Evolutionary conservation across 108 stramenopile species (phyloP), one percentile per base, ranked within the genome.

Genomic region (Chaetoceros tenuissimus): DNA sequence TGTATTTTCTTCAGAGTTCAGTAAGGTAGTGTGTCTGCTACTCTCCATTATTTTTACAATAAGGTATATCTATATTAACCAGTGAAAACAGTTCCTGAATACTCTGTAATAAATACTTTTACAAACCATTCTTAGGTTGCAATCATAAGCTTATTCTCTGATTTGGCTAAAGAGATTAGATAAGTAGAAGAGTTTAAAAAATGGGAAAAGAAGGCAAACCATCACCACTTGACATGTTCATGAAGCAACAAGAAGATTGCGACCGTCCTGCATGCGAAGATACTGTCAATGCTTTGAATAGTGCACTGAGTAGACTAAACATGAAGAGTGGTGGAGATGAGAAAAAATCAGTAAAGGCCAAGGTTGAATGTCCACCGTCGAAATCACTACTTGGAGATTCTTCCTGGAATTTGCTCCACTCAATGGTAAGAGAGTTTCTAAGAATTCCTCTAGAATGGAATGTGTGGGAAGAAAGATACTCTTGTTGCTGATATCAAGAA

Each of bases 241-340:
- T 40, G 34, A 40, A 40, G 13, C 34, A 40, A 40, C 34, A 61
- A 3, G 69, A 78, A 31, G 85, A 92, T 59, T 88, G 91, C 49
- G 85, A 92, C 53, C 71, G 91, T 48, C 91, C 91, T 0, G 84
- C 91, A 17, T 92, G 91, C 52, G 85, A 88, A 51, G 91, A 87
- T 48, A 80, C 81, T 17, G 70, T 73, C 44, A 62, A 66, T 2
- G 73, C 65, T 1, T 34, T 92, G 58, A 59, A 72, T 17, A 63
- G 66, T 28, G 80, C 85, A 3, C 66, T 81, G 67, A 54, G 53
- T 59, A 50, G 80, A 48, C 53, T 68, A 53, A 54, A 60, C 17
- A 22, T 45, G 19, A 71, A 56, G 44, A 46, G 22, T 57, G 45
- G 24, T n/a, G 54, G 31, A 17, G 62, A 30, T 13, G 53, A 54